phyloP scores from a whole-genome alignment of 345 rosid species.

The Eucalyptus globulus region DNA sequence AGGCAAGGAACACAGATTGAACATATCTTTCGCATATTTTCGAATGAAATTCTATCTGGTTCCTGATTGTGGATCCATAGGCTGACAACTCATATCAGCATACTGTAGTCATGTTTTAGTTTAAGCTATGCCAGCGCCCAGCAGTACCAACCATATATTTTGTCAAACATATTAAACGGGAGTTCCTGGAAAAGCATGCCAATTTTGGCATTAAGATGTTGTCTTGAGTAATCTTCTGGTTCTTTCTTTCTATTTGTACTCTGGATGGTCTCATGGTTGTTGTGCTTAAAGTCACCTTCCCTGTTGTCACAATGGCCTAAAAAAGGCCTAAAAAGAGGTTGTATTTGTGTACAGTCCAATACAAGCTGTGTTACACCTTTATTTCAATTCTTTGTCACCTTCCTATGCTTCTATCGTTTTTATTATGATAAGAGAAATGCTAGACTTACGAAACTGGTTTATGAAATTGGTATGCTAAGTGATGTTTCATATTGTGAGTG shows the following conservation, averaged over 20 bases:
- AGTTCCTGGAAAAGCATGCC: not conserved
- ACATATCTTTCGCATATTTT: not conserved
- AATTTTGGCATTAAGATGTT: not conserved
- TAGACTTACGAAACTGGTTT: not conserved
- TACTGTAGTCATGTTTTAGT: not conserved
- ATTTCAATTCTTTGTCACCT: not conserved
- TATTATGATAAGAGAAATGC: not conserved
- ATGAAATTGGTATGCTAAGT: not conserved
- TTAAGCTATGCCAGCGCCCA: not conserved
- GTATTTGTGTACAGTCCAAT: not conserved
- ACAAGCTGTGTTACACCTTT: not conserved
- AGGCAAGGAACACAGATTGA: not conserved
- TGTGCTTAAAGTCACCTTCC: not conserved
- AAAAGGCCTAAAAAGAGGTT: not conserved
- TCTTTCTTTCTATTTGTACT: not conserved
- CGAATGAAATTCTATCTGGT: not conserved
- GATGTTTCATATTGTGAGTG: not conserved
- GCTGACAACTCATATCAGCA: not conserved
- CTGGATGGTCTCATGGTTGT: not conserved
- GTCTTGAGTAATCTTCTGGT: not conserved
- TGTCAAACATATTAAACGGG: not conserved
- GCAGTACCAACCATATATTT: not conserved
- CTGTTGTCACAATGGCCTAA: not conserved
- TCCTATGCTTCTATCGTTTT: not conserved
- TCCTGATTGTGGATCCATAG: not conserved